Base-by-base conservation (phyloP, 2,329 filamentous ascomycete genomes). In the Aspergillus pseudoterreus region DNA sequence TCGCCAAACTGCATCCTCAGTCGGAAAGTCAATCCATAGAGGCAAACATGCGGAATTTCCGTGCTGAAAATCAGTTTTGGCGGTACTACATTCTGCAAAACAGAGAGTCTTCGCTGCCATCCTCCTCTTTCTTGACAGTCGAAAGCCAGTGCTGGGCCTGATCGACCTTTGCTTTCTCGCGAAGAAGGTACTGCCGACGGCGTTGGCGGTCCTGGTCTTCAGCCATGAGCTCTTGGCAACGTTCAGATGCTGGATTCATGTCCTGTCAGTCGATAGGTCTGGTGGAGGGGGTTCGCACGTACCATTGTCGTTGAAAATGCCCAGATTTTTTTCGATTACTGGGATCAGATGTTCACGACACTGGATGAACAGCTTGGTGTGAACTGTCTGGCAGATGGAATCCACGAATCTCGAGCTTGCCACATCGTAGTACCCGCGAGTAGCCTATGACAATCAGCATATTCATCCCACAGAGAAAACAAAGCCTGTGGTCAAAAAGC, bases 321-420 rank as follows among this genome's bases (percentile, higher is more conserved):
- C 54, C 1, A 73, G 49, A 3, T 63, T 58, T 0, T 55, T 44
- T 19, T 71, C 64, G 33, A 74, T 65, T 1, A 57, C 58, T 0
- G 48, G 24, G 3, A 68, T 58, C 2, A 75, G 55, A 4, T 67
- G 61, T 3, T 66, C 56, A 4, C 65, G 63, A 21, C 71, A 74
- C 30, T 65, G 66, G 3, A 55, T 57, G 33, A 73, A 71, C 1
- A 75, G 49, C 39, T 68, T 72, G 3, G 61, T 63, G 35, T 72
- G 58, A 0, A 70, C 66, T 1, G 62, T 62, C 53, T 74, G 71
- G 24, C 71, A 73, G 2, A 72, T 61, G 0, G 65, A 63, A 47
- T 75, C 72, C 0, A 72, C 51, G 35, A 73, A 74, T 5, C 72
- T 65, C 2, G 63, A 62, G 43, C 66, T 69, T 0, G 72, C 72